Evolutionary conservation across 2,329 filamentous ascomycete genomes (phyloP), one percentile per base, ranked within the genome.

Genomic region (Botryosphaeria dothidea): DNA sequence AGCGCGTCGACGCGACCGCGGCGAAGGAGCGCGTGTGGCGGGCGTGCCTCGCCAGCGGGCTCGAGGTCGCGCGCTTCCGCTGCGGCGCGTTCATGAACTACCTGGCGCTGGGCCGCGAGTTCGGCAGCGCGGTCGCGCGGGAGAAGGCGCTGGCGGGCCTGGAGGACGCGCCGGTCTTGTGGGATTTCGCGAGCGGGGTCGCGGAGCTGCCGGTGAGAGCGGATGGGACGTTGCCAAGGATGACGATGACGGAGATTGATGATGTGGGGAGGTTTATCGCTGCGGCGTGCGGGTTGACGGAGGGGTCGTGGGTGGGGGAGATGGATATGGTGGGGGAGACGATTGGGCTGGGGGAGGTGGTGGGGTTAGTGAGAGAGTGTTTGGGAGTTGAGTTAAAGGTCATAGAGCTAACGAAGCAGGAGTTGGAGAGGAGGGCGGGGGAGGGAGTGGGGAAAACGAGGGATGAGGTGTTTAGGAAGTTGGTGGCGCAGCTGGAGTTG

Each of bases 1-100:
- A 57, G 1, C 66, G 65, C 21, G 67, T 77, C 13, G 48, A 9
- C 36, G 70, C 70, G 7, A 56, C 74, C 9, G 56, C 62, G 0
- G 66, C 69, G 17, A 70, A 73, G 52, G 65, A 68, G 8, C 61
- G 64, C 7, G 71, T 77, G 29, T 72, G 72, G 69, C 62, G 70
- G 9, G 71, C 69, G 3, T 76, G 70, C 48, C 58, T 54, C 9
- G 51, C 48, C 3, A 69, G 66, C 9, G 68, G 69, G 31, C 72
- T 78, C 57, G 75, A 78, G 43, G 71, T 69, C 5, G 71, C 72
- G 29, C 64, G 70, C 3, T 78, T 78, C 48, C 68, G 71, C 19
- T 70, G 69, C 43, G 76, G 76, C 9, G 67, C 72, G 56, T 77
- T 77, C 61, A 75, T 78, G 74, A 75, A 77, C 43, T 76, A 76